A percentile compares a stretch with the other conserved stretches of the same genome.
Conservation (phyloP, 768 basidiomycete species). For the Pisolithus microcarpus region DNA sequence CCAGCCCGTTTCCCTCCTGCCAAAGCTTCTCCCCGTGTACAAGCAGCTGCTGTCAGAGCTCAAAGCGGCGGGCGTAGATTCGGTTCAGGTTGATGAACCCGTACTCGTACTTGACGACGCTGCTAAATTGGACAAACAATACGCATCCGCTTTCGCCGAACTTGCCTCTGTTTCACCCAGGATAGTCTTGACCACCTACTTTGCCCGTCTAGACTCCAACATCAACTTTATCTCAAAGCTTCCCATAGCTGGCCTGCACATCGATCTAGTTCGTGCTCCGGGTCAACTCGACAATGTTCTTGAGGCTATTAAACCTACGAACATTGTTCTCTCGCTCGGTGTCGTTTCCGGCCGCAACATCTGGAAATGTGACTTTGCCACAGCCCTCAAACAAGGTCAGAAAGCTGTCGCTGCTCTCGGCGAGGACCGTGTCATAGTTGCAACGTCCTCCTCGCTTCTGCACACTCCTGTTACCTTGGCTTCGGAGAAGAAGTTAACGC, state of each 20-base stretch:
- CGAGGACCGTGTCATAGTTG: conserved; percentile 81
- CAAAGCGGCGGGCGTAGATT: conserved; percentile 88
- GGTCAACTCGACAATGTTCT: conserved; percentile 79
- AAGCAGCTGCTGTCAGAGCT: conserved; percentile 82
- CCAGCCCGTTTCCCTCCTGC: conserved; percentile 84
- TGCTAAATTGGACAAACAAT: conserved; percentile 70
- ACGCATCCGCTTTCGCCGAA: conserved; percentile 69
- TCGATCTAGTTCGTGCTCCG: conserved; percentile 93
- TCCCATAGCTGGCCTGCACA: conserved; percentile 88
- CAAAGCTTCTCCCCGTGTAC: conserved; percentile 88
- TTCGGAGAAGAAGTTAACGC: conserved; percentile 83
- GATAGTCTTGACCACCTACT: conserved; percentile 94
- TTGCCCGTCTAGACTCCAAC: conserved; percentile 92
- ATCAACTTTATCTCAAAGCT: conserved; percentile 84
- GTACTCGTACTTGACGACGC: conserved; percentile 89
- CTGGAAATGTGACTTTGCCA: conserved; percentile 94
- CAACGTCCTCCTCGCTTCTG: conserved; percentile 95
- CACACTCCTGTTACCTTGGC: conserved; percentile 96
- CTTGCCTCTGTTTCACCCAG: conserved; percentile 80
- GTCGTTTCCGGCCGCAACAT: conserved; percentile 98
- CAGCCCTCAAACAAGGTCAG: conserved; percentile 75
- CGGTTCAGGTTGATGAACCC: conserved; percentile 97
- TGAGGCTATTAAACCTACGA: conserved; percentile 76
- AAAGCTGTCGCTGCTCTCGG: conserved; percentile 82
- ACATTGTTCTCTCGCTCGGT: conserved; percentile 83